Base-by-base conservation (phyloP, 768 basidiomycete species). In the Pholiota conissans region DNA sequence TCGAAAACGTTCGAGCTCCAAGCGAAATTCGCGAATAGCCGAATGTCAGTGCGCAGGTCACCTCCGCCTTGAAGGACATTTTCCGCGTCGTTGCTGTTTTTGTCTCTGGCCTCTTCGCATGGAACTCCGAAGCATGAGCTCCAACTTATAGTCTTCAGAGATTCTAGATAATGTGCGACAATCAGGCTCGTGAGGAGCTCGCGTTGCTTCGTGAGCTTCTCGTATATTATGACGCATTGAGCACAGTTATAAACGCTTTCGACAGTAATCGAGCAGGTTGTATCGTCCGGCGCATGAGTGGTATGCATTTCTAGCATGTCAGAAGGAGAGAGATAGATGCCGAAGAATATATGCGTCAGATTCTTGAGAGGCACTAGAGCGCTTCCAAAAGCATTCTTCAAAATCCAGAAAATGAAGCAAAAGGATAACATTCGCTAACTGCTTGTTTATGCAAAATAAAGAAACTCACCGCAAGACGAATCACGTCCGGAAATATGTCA, bases 271-370 rank as follows among this genome's bases (percentile, higher is more conserved):
- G 61, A 55, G 29, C 59, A 59, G 27, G 69, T 67, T 56, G 65
- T 57, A 54, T 69, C 63, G 57, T 73, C 67, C 2, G n/a, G 14
- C 14, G 32, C 47, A 56, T 85, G 84, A 39, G 65, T 67, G 50
- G 81, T 68, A 59, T 86, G 84, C 4, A 71, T 52, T 54, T 79
- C 74, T 18, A 87, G 67, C 55, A 86, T 68, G 37, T 71, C 71
- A 26, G 81, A 77, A 51, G 80, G 76, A 0, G 87, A 89, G 18
- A 90, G 79, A 64, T 83, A 85, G 47, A 89, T 72, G 0, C 88
- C 88, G 20, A 90, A 71, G 61, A 82, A 80, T 14, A 90, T 75
- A 56, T 79, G 68, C 14, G 72, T 67, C 9, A 89, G 74, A 10
- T 73, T 72, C 47, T 64, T 70, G 10, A 89, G 74, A 48, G 55